Percentiles rank a stretch among this genome's conserved stretches.
phyloP scores from a whole-genome alignment of 2,329 filamentous ascomycete genomes.

The Penicillium italicum region DNA sequence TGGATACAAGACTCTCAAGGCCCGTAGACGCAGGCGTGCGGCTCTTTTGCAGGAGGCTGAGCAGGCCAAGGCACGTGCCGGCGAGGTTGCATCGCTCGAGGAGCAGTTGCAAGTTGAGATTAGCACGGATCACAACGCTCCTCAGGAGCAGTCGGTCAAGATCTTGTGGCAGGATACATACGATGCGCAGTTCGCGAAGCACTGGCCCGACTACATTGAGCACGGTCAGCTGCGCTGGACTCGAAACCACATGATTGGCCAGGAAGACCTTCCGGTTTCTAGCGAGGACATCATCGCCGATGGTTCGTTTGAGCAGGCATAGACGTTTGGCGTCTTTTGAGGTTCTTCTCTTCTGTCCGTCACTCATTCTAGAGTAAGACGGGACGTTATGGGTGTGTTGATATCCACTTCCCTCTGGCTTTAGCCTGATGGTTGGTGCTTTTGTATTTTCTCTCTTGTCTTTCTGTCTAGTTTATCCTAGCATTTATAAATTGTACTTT shows the following conservation, averaged over 20 bases:
- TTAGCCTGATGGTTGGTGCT: slow-evolving; percentile 13
- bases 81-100: slow-evolving; percentile 26
- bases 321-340: background rate
- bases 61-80: slow-evolving; percentile 21
- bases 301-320: slow-evolving; percentile 9
- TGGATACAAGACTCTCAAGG: slow-evolving; percentile 32
- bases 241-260: slow-evolving; percentile 36
- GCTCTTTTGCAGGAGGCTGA: slow-evolving; percentile 26
- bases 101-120: slow-evolving; percentile 29
- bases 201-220: slow-evolving; percentile 43
- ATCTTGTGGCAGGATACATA: slow-evolving; percentile 47
- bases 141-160: slow-evolving; percentile 37
- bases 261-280: slow-evolving; percentile 21
- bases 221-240: slow-evolving; percentile 42
- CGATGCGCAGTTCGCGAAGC: slow-evolving; percentile 41
- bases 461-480: slow-evolving; percentile 12
- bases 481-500: slow-evolving; percentile 29
- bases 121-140: slow-evolving; percentile 26
- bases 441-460: slow-evolving; percentile 15
- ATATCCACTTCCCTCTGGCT: slow-evolving; percentile 14
- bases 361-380: slow-evolving; percentile 3
- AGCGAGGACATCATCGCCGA: slow-evolving; percentile 23
- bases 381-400: slow-evolving; percentile 12
- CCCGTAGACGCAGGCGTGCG: slow-evolving; percentile 30
- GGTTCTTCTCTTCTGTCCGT: background rate